These are phyloP conservation scores for Thalassiosira hispida DNA, from an alignment of 352 stramenopile genomes.

Conservation along the genomic window DNA sequence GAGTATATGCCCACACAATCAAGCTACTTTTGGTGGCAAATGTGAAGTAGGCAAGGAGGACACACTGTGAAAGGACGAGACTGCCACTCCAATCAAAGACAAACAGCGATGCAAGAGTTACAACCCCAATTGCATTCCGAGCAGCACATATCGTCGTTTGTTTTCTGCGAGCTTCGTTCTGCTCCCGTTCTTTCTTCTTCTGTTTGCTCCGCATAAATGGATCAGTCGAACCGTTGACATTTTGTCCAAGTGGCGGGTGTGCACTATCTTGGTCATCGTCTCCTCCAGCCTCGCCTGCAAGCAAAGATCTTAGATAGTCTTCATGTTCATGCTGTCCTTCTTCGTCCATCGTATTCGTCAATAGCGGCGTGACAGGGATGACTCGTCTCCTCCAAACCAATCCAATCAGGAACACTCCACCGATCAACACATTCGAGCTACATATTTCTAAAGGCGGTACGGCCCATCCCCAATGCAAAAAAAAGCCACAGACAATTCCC, in stretches of 20 bases:
- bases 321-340: slow-evolving; percentile 9
- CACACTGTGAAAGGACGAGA: slow-evolving; percentile 38
- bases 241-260: background rate
- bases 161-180: slow-evolving; percentile 37
- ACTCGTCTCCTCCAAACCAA: slow-evolving; percentile 36
- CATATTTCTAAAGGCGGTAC: slow-evolving; percentile 61
- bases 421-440: slow-evolving; percentile 68
- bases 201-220: slow-evolving; percentile 31
- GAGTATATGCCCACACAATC: slow-evolving; percentile 35
- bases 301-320: slow-evolving; percentile 8
- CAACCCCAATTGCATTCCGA: slow-evolving; percentile 38
- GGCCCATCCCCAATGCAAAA: slow-evolving; percentile 69
- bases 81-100: slow-evolving; percentile 41
- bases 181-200: slow-evolving; percentile 47
- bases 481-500: slow-evolving; percentile 74
- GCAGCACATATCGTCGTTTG: slow-evolving; percentile 34
- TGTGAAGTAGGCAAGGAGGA: slow-evolving; percentile 52
- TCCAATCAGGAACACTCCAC: slow-evolving; percentile 53
- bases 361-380: slow-evolving; percentile 41
- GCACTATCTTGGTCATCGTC: slow-evolving; percentile 2
- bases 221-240: slow-evolving; percentile 20
- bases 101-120: slow-evolving; percentile 27
- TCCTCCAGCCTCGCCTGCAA: background rate
- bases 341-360: background rate
- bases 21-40: slow-evolving; percentile 44